phyloP scores from a whole-genome alignment of 768 basidiomycete genomes.

The Pholiota conissans region DNA sequence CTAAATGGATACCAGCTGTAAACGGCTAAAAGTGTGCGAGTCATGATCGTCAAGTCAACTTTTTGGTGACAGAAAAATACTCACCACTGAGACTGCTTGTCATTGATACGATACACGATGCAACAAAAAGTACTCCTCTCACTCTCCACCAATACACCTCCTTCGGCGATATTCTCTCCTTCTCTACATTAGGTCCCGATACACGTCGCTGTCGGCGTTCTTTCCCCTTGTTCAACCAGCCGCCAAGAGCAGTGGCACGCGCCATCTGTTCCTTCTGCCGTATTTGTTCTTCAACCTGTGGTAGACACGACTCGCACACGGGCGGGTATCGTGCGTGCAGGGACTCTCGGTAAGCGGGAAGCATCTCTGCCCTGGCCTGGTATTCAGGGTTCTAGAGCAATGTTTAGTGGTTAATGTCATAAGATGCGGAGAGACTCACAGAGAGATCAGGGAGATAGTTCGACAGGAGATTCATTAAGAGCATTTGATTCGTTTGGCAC shows the following conservation, averaged over 20 bases:
- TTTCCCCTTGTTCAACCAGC: constrained; percentile 69
- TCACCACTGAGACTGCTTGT: constrained; percentile 47
- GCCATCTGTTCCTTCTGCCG: constrained; percentile 80
- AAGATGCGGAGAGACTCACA: constrained; percentile 42
- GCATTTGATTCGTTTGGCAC: constrained; percentile 91
- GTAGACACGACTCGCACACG: constrained; percentile 74
- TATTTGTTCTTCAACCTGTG: constrained; percentile 82
- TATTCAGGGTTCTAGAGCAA: constrained; percentile 69
- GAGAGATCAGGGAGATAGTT: constrained; percentile 84
- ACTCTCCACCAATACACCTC: constrained; percentile 62
- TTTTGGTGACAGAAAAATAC: constrained; percentile 16
- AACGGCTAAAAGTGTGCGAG: constrained; percentile 21
- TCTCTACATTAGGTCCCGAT: constrained; percentile 38
- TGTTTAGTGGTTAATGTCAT: background rate
- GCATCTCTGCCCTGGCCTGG: constrained; percentile 54
- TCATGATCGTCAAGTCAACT: too few relatives aligned
- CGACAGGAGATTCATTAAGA: constrained; percentile 82
- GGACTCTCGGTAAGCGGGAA: constrained; percentile 72
- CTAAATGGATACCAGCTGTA: constrained; percentile 30
- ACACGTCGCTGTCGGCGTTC: constrained; percentile 48
- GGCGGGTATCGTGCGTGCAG: constrained; percentile 85
- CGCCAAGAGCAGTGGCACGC: constrained; percentile 71
- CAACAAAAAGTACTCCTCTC: constrained; percentile 67
- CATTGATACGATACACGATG: constrained; percentile 43
- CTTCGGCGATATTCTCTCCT: constrained; percentile 46